A percentile compares a stretch with the other conserved stretches of the same genome.
phyloP scores from a whole-genome alignment of 768 basidiomycete genomes.

The Rhodotorula paludigena region DNA sequence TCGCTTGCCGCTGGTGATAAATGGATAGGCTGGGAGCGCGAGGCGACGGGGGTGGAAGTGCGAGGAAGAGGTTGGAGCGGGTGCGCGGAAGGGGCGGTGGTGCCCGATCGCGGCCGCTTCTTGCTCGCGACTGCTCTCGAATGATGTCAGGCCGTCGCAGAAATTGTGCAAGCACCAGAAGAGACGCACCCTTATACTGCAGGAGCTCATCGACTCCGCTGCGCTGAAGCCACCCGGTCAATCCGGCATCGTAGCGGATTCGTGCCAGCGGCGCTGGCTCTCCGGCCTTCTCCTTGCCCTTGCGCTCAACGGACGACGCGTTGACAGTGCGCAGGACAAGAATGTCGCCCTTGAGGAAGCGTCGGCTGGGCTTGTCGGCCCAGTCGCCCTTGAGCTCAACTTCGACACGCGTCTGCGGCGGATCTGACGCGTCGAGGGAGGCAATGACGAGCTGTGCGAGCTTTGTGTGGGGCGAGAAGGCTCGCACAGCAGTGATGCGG shows the following conservation, averaged over 20 bases:
- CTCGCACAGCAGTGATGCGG: not conserved
- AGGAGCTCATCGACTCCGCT: not conserved
- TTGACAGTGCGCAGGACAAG: not conserved
- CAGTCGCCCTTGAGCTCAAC: constrained; percentile 10
- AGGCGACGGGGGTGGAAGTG: too few species aligned
- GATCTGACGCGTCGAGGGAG: not conserved
- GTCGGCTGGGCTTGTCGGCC: not conserved
- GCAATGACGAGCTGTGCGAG: not conserved
- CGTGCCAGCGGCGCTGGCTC: not conserved
- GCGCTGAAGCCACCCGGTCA: constrained; percentile 6
- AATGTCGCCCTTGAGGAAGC: not conserved
- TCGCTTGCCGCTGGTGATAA: too few species aligned
- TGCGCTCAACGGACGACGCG: not conserved
- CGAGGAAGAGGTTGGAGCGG: not conserved
- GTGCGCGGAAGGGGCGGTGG: too few species aligned
- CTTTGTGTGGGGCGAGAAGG: not conserved
- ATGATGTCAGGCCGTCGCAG: too few species aligned
- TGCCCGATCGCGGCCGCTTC: too few species aligned
- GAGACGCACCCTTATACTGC: not conserved
- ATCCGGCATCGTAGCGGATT: not conserved
- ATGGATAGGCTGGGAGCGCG: too few species aligned
- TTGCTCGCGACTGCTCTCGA: too few species aligned
- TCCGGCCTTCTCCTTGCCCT: not conserved
- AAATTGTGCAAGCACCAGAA: too few species aligned
- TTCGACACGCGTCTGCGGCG: not conserved